phyloP scores from a whole-genome alignment of 1,284 basidiomycete genomes.

The Cryptococcus sp. region DNA sequence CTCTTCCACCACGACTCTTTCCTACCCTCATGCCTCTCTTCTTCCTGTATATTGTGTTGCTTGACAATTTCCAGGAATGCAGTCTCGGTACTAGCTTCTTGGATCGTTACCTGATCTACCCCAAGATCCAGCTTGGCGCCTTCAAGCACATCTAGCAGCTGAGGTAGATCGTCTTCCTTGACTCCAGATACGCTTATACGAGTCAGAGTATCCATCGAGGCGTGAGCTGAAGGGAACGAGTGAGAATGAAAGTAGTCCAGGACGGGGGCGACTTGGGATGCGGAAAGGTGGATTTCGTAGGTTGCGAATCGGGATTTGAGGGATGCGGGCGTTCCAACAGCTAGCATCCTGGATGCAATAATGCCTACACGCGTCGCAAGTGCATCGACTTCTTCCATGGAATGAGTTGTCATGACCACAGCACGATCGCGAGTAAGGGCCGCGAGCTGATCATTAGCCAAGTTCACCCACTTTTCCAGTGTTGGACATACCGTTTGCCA shows the following conservation, averaged over 20 bases:
- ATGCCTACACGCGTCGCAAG: conserved; percentile 69
- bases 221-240: conserved; percentile 55
- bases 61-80: conserved; percentile 36
- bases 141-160: conserved; percentile 18
- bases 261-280: conserved; percentile 57
- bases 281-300: conserved; percentile 72
- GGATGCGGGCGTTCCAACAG: conserved; percentile 63
- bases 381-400: conserved; percentile 77
- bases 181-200: conserved; percentile 29
- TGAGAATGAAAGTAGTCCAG: conserved; percentile 61
- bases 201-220: conserved; percentile 25
- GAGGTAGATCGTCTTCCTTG: conserved; percentile 21
- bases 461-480: too few relatives aligned
- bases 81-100: conserved; percentile 38
- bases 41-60: conserved; percentile 29
- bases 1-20: conserved; percentile 1
- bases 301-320: conserved; percentile 63
- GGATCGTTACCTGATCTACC: conserved; percentile 23
- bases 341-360: conserved; percentile 62
- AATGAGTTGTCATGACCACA: conserved; percentile 55
- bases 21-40: conserved; percentile 12
- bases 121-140: conserved; percentile 13
- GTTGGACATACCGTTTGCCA: conserved; percentile 62
- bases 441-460: conserved; percentile 52
- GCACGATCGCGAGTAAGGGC: conserved; percentile 49